Evolutionary conservation across 257 asterid genomes (phyloP).

Genomic region (Osmanthus fragrans): DNA sequence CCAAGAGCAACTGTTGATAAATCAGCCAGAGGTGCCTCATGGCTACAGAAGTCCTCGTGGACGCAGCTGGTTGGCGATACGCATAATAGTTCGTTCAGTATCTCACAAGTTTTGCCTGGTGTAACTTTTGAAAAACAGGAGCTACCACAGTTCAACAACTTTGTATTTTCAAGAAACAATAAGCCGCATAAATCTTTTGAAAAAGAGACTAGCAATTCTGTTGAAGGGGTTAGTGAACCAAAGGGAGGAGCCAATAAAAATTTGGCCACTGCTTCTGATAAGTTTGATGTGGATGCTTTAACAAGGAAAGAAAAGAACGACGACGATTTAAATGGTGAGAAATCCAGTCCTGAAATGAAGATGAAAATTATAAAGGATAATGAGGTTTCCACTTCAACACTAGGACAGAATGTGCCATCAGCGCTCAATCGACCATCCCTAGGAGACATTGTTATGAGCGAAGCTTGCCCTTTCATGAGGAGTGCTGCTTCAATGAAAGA

Average conservation of each 20-base stretch:
- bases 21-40: constrained; percentile 49
- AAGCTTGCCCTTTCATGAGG: constrained; percentile 70
- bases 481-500: constrained; percentile 71
- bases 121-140: constrained; percentile 39
- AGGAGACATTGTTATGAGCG: constrained; percentile 39
- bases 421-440: constrained; percentile 23
- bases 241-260: constrained; percentile 13
- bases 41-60: constrained; percentile 73
- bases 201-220: constrained; percentile 12
- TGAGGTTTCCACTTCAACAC: constrained; percentile 22
- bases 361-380: constrained; percentile 15
- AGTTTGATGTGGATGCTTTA: constrained; percentile 15
- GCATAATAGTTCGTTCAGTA: constrained; percentile 53
- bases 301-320: constrained; percentile 23
- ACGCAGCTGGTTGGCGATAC: constrained; percentile 56
- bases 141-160: constrained; percentile 22
- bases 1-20: constrained; percentile 31
- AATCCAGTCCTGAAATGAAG: constrained; percentile 16
- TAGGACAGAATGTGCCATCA: constrained; percentile 19
- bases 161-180: constrained; percentile 17
- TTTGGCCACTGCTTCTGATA: constrained; percentile 1
- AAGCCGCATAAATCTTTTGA: constrained; percentile 4
- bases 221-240: constrained; percentile 24
- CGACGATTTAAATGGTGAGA: neutral
- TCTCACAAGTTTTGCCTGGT: constrained; percentile 61